Conservation (phyloP, 495 filamentous ascomycete genomes). For the Endocarpon pusillum region DNA sequence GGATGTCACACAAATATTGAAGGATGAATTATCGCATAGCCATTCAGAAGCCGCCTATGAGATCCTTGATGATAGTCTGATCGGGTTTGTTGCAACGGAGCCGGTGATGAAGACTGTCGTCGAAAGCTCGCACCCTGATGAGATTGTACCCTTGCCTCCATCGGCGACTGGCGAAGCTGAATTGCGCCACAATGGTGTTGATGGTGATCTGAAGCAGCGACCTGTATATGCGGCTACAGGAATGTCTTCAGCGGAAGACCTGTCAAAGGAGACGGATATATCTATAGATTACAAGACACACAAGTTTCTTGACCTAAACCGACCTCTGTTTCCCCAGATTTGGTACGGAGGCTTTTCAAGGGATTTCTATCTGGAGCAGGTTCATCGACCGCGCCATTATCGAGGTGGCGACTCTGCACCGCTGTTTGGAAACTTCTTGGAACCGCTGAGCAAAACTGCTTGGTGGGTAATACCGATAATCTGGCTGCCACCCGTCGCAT, state of each 20-base stretch:
- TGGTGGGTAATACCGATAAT: conserved; percentile 78
- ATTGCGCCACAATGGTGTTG: conserved; percentile 16
- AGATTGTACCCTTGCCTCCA: conserved; percentile 29
- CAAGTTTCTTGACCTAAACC: conserved; percentile 84
- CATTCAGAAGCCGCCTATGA: conserved; percentile 90
- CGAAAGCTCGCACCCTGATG: conserved; percentile 24
- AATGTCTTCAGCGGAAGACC: conserved; percentile 70
- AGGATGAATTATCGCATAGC: conserved; percentile 63
- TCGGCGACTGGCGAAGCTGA: conserved; percentile 22
- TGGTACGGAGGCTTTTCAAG: conserved; percentile 80
- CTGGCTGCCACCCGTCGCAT: conserved; percentile 72
- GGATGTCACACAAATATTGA: conserved; percentile 69
- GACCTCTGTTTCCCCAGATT: conserved; percentile 74
- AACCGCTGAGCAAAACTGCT: conserved; percentile 81
- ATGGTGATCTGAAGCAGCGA: conserved; percentile 10
- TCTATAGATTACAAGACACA: conserved; percentile 59
- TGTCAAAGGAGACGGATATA: conserved; percentile 70
- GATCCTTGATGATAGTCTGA: conserved; percentile 64
- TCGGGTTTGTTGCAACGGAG: conserved; percentile 53
- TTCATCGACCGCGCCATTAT: conserved; percentile 91
- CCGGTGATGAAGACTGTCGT: conserved; percentile 27
- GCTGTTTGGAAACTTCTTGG: conserved; percentile 93
- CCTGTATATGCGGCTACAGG: conserved; percentile 58
- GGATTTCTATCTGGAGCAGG: conserved; percentile 88
- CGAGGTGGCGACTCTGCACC: conserved; percentile 82